Base-by-base conservation (phyloP, 1,284 basidiomycete species). In the Ceratobasidium papillatum region DNA sequence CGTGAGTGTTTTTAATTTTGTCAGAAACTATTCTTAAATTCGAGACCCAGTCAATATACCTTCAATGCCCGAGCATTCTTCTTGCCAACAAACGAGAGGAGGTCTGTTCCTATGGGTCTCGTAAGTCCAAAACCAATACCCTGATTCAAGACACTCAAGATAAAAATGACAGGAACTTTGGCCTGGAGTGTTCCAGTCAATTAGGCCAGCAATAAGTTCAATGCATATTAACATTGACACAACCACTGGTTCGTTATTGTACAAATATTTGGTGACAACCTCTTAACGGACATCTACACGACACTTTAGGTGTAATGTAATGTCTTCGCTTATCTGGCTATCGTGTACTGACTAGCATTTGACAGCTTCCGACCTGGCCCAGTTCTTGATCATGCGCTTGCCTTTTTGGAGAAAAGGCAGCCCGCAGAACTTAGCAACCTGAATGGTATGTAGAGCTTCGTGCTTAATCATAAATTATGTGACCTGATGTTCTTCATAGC, bases 221-320 rank as follows among this genome's bases (percentile, higher is more conserved):
- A 88, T 93, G 84, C 82, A 93, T 59, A 87, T 94, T 79, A 94
- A 94, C 77, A 86, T 94, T 76, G 92, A 94, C 77, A 91, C 93
- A 74, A 88, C 88, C 0, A 92, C 92, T 0, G 91, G 88, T 0
- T 86, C 80, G 72, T 82, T 32, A 4, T 34, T 25, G n/a, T 22
- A 47, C 36, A 17, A 14, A 22, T 41, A 9, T 36, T 17, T n/a
- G 11, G 36, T 4, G 2, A 1, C 19, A 27, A 1, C 7, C 56
- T 38, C 1, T 3, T 41, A 25, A 58, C 17, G 3, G 38, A 58
- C 34, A 47, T 17, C 4, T 30, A 25, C 34, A 30, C 38, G 5
- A 30, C 9, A 19, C 25, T 56, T 3, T 41, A 72, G 69, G 69
- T 27, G 58, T 72, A 4, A 72, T 72, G 69, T 72, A 52, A 30